A percentile compares a stretch with the other conserved stretches of the same genome.
These are phyloP conservation scores for Monosporascus sp. DNA, from an alignment of 2,329 filamentous ascomycete genomes.

Conservation along the genomic window DNA sequence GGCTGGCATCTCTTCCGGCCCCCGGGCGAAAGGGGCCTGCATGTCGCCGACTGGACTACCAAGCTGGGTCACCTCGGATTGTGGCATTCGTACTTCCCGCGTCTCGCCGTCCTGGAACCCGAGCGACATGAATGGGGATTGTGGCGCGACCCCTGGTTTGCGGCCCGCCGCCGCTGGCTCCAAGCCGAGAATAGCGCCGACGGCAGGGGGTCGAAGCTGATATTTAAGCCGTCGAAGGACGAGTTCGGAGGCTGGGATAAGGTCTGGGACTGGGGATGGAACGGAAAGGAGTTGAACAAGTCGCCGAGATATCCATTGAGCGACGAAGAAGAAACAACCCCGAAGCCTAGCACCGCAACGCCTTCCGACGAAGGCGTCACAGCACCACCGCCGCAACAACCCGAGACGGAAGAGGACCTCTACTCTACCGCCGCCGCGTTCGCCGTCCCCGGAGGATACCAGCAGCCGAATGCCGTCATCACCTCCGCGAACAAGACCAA, in stretches of 20 bases:
- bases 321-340: not conserved
- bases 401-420: not conserved
- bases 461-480: not conserved
- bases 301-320: not conserved
- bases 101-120: conserved; percentile 1
- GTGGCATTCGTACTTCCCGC: conserved; percentile 28
- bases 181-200: not conserved
- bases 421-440: not conserved
- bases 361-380: too few relatives aligned
- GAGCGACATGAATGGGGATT: too few relatives aligned
- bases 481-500: not conserved
- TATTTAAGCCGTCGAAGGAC: not conserved
- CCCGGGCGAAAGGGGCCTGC: conserved; percentile 25
- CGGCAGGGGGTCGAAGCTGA: too few relatives aligned
- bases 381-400: not conserved
- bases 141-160: not conserved
- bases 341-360: not conserved
- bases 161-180: not conserved
- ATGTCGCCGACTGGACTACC: conserved; percentile 37
- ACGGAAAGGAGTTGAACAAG: not conserved
- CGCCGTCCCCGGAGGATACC: not conserved
- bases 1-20: conserved; percentile 12
- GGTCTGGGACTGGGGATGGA: not conserved
- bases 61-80: conserved; percentile 33
- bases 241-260: not conserved